Percentiles rank a stretch among this genome's conserved stretches.
Evolutionary conservation across 2,329 filamentous ascomycete genomes (phyloP).

Genomic region (Xylariaceae sp.): DNA sequence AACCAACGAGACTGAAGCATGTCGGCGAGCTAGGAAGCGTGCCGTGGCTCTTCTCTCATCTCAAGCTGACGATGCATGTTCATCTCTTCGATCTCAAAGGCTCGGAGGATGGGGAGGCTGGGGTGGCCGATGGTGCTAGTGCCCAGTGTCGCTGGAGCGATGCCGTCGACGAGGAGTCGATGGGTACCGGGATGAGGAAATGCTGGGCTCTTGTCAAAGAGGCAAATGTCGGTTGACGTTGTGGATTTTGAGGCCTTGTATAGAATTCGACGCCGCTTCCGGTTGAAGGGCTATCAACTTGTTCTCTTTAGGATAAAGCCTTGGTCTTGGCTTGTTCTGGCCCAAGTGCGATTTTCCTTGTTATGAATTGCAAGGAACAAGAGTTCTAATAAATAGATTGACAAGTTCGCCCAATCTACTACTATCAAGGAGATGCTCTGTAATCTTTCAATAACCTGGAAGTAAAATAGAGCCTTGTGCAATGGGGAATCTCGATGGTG

Average conservation of each 20-base stretch:
- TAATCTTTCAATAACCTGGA: too few relatives aligned
- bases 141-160: constrained; percentile 40
- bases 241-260: not conserved
- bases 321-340: not conserved
- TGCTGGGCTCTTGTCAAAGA: constrained; percentile 53
- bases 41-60: constrained; percentile 61
- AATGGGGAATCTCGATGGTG: too few relatives aligned
- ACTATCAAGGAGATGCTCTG: too few relatives aligned
- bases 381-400: too few relatives aligned
- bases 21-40: constrained; percentile 52
- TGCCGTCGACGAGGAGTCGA: constrained; percentile 52
- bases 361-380: too few relatives aligned
- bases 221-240: constrained; percentile 17
- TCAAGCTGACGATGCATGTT: constrained; percentile 61
- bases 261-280: not conserved
- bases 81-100: constrained; percentile 48
- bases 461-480: too few relatives aligned
- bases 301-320: too few relatives aligned
- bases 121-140: not conserved
- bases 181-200: constrained; percentile 63
- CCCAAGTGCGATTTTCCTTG: too few relatives aligned
- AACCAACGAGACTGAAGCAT: constrained; percentile 32
- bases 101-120: not conserved
- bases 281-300: too few relatives aligned
- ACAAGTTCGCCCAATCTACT: too few relatives aligned